Base-by-base conservation (phyloP, 495 filamentous ascomycete species). In the Tuber indicum region DNA sequence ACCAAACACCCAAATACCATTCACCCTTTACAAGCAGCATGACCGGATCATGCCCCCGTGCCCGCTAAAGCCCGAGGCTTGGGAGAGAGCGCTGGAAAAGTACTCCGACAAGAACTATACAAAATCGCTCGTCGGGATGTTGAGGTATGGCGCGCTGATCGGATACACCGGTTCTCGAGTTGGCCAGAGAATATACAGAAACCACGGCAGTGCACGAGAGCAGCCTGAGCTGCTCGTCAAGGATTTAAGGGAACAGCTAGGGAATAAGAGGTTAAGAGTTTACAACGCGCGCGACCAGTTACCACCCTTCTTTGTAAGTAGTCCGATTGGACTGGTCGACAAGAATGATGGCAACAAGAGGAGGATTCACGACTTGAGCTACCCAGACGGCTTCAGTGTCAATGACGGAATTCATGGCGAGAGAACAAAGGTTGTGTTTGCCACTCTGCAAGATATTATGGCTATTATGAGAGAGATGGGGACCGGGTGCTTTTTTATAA, bases 311-410 rank as follows among this genome's bases (percentile, higher is more conserved):
- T 72, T 72, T 41, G 71, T 72, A 0, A 43, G 41, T 10, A 43
- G 41, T 46, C 71, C 71, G 23, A 43, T 72, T n/a, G 71, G 71
- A 8, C 44, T 72, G 26, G 71, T 72, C 71, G 71, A 72, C 44
- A 72, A 72, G 36, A 46, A 42, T 19, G 71, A 72, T 72, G 71
- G 71, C 14, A 43, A 12, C 36, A 72, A 72, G 26, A 32, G 71
- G 71, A 32, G 71, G 26, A 10, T 72, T 9, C 71, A 72, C 71
- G 58, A 66, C 26, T 36, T 66, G 58, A 66, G 26, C 7, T 66
- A 6, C 26, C 58, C 58, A 16, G 26, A 66, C 26, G 58, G 14
- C 6, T 6, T 26, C 14, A 12, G 58, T 36, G 58, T 66, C 19
- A 66, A 66, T 66, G 26, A 5, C 26, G 58, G 26, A 17, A 66